Percentiles rank a stretch among this genome's conserved stretches.
Evolutionary conservation across 768 basidiomycete species (phyloP).

Genomic region (Amanita rubescens): DNA sequence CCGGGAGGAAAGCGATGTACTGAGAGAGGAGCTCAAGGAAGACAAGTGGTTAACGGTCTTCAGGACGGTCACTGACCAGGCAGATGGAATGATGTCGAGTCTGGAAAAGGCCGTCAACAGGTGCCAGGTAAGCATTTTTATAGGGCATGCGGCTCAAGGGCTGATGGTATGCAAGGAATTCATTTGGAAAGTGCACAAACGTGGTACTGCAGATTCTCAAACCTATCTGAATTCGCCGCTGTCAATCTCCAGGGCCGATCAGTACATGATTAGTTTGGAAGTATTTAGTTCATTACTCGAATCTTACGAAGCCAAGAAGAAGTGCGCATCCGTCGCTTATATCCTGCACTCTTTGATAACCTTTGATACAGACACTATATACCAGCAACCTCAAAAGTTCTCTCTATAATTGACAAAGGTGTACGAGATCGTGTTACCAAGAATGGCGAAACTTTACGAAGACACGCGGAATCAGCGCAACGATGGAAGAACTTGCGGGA

Average conservation of each 20-base stretch:
- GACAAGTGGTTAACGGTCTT: conserved; percentile 97
- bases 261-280: conserved; percentile 47
- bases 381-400: conserved; percentile 87
- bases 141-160: neutral
- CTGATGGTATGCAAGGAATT: conserved; percentile 51
- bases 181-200: conserved; percentile 73
- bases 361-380: conserved; percentile 71
- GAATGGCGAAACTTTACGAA: conserved; percentile 90
- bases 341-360: neutral
- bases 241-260: conserved; percentile 42
- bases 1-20: conserved; percentile 69
- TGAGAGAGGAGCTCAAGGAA: conserved; percentile 91
- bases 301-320: conserved; percentile 84
- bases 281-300: conserved; percentile 60
- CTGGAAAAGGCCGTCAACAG: conserved; percentile 89
- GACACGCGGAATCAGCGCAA: conserved; percentile 84
- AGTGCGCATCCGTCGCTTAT: conserved; percentile 35
- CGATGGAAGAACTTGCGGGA: conserved; percentile 79
- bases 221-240: conserved; percentile 35
- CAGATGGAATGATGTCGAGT: conserved; percentile 96
- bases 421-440: conserved; percentile 90
- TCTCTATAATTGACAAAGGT: conserved; percentile 91
- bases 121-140: conserved; percentile 59
- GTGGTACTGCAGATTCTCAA: conserved; percentile 38
- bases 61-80: conserved; percentile 88